Evolutionary conservation across 2,329 filamentous ascomycete species (phyloP).

Genomic region (Clathrospora elynae): DNA sequence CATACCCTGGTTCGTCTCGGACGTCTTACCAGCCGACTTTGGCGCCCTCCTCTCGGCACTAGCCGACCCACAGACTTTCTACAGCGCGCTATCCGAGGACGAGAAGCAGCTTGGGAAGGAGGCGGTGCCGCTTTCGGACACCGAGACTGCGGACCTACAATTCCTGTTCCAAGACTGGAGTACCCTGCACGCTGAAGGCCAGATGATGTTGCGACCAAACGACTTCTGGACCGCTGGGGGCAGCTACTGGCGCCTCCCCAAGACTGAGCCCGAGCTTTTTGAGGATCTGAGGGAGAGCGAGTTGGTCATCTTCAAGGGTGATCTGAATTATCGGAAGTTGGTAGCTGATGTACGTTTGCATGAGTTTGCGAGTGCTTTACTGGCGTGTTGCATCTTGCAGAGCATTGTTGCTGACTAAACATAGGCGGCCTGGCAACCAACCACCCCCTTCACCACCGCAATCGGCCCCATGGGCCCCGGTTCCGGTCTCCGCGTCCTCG

Average conservation of each 20-base stretch:
- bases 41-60: slow-evolving; percentile 78
- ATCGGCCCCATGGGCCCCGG: slow-evolving; percentile 82
- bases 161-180: slow-evolving; percentile 87
- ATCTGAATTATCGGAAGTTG: slow-evolving; percentile 94
- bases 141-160: slow-evolving; percentile 68
- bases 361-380: no score
- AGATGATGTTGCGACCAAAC: slow-evolving; percentile 82
- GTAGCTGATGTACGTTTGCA: slow-evolving; percentile 88
- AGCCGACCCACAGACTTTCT: slow-evolving; percentile 77
- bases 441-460: slow-evolving; percentile 82
- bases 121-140: slow-evolving; percentile 66
- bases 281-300: slow-evolving; percentile 82
- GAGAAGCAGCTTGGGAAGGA: slow-evolving; percentile 59
- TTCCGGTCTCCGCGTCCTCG: slow-evolving; percentile 82
- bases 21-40: slow-evolving; percentile 88
- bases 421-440: slow-evolving; percentile 79
- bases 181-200: slow-evolving; percentile 77
- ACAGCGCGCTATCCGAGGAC: slow-evolving; percentile 74
- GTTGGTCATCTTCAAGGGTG: slow-evolving; percentile 94
- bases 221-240: slow-evolving; percentile 88
- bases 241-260: slow-evolving; percentile 85
- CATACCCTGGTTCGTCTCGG: slow-evolving; percentile 98
- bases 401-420: slow-evolving; percentile 17
- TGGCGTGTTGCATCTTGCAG: neutral
- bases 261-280: slow-evolving; percentile 67